These are phyloP conservation scores for Fraxinus excelsior DNA, from an alignment of 257 asterid genomes.

Conservation along the genomic window DNA sequence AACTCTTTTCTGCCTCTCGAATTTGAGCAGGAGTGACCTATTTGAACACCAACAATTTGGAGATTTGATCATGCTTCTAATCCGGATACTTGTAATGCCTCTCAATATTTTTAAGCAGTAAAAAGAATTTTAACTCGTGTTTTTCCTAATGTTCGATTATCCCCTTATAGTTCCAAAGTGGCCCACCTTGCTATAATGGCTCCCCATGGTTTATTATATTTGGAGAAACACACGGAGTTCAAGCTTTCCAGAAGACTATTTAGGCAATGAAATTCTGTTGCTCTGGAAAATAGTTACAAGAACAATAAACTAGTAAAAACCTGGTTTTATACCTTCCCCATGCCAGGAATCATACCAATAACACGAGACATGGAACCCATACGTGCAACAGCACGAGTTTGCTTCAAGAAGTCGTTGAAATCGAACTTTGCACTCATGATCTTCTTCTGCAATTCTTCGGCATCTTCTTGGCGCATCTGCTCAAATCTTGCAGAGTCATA, in stretches of 20 bases:
- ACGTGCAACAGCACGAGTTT: conserved; percentile 89
- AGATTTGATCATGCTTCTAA: conserved; percentile 18
- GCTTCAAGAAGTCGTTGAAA: conserved; percentile 94
- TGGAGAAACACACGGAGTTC: background rate
- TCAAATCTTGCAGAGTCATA: conserved; percentile 20
- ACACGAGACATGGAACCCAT: conserved; percentile 99
- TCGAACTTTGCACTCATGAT: conserved; percentile 97
- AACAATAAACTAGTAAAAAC: conserved; percentile 6
- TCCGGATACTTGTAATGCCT: conserved; percentile 14
- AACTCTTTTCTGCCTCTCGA: conserved; percentile 91
- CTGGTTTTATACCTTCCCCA: conserved; percentile 74
- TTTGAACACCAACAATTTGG: conserved; percentile 30
- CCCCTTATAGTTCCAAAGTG: conserved; percentile 10
- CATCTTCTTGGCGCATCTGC: conserved; percentile 97
- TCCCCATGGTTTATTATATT: background rate
- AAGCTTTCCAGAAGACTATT: background rate
- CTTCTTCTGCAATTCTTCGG: conserved; percentile 95
- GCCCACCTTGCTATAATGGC: background rate
- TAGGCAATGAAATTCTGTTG: background rate
- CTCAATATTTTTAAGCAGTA: conserved; percentile 10
- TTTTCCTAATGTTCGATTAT: conserved; percentile 4
- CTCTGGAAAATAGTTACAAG: background rate
- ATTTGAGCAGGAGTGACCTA: conserved; percentile 99
- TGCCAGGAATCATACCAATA: conserved; percentile 97
- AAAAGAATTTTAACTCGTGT: conserved; percentile 16